A percentile compares a stretch with the other conserved stretches of the same genome.
These are phyloP conservation scores for Paulownia fortunei DNA, from an alignment of 257 asterid genomes.

Conservation along the genomic window DNA sequence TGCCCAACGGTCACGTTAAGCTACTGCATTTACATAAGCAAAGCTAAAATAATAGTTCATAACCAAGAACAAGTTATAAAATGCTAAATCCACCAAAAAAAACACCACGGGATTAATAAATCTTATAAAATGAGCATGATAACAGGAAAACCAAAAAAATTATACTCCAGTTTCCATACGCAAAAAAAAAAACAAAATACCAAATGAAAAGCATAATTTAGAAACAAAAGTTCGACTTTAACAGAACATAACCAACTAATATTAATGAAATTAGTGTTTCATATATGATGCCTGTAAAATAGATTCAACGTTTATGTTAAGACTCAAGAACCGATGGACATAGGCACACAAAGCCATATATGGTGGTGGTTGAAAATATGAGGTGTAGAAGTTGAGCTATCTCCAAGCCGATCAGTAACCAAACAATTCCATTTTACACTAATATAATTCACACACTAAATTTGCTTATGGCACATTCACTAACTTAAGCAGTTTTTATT, in stretches of 20 bases:
- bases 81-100: neutral
- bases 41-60: neutral
- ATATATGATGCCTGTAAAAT: neutral
- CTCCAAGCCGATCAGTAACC: neutral
- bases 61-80: neutral
- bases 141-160: neutral
- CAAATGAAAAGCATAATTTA: too few relatives aligned
- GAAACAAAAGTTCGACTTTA: too few relatives aligned
- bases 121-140: neutral
- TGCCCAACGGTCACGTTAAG: neutral
- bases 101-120: neutral
- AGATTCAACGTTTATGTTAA: neutral
- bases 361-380: neutral
- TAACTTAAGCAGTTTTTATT: neutral
- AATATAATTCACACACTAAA: too few relatives aligned
- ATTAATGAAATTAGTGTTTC: neutral
- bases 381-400: neutral
- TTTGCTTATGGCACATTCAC: too few relatives aligned
- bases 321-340: neutral
- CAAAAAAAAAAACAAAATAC: too few relatives aligned
- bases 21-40: neutral
- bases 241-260: neutral
- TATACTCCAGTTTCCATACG: too few relatives aligned
- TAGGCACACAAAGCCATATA: neutral
- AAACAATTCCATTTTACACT: too few relatives aligned